Evolutionary conservation across 2,329 filamentous ascomycete genomes (phyloP), one percentile per base, ranked within the genome.

Genomic region (Polytolypa hystricis): DNA sequence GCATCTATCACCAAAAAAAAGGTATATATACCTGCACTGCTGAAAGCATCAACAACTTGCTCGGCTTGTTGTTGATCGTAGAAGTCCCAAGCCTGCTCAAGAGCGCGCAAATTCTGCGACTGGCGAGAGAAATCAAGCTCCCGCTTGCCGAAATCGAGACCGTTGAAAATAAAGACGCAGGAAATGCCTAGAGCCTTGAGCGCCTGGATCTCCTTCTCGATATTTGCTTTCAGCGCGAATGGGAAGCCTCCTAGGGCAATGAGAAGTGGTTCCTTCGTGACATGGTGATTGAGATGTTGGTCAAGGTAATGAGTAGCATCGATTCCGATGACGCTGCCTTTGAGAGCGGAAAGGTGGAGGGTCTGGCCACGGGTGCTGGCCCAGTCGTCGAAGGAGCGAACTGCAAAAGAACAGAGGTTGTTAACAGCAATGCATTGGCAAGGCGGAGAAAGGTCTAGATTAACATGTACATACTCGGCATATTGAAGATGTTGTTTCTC

Each of bases 111-210:
- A 30, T 74, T 73, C 46, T 77, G 71, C 37, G 81, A 69, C 16
- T 77, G 67, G 41, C 79, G 69, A 20, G 57, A 57, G 42, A 71
- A 67, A 8, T 66, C 62, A 31, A 83, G 77, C 51, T 87, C 79
- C 52, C 83, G 81, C 39, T 81, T 82, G 26, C 78, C 77, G 42
- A 86, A 73, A 26, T 85, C 77, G 51, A 94, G 74, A 23, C 91
- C 91, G 57, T 89, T 84, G 61, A 98, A 98, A 35, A 98, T 71
- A 58, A 98, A 96, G 44, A 93, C 66, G 2, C 84, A 84, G n/a
- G 69, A 75, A 35, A 93, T 79, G 14, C 74, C 73, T 50, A 79
- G 66, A 30, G 72, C 70, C 42, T 76, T 74, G 69, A 91, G 84
- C 40, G 69, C 67, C 42, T 81, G 72, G 19, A 98, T 67, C 49